Evolutionary conservation across 257 asterid genomes (phyloP).

Genomic region (Apocynum venetum): DNA sequence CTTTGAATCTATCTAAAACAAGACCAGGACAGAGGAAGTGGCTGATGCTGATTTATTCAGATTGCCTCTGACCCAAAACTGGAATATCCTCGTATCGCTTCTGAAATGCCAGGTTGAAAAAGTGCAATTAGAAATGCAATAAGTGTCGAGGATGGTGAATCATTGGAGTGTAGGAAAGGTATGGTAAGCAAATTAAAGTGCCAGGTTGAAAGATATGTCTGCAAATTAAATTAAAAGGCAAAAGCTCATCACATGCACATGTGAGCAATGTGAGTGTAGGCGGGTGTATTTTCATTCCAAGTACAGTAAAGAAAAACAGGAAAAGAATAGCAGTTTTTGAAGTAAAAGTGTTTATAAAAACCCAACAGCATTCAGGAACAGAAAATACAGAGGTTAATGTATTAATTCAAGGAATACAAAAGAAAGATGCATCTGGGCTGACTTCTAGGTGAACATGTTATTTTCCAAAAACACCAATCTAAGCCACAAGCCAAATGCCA

Average conservation of each 20-base stretch:
- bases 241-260: background rate
- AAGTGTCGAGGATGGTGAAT: background rate
- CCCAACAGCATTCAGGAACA: background rate
- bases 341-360: background rate
- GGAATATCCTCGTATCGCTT: constrained; percentile 80
- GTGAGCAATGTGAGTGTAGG: background rate
- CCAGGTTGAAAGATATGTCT: background rate
- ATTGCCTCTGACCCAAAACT: constrained; percentile 75
- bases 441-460: background rate
- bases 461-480: background rate
- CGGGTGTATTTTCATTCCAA: background rate
- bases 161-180: background rate
- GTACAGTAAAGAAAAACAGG: background rate
- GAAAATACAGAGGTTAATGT: background rate
- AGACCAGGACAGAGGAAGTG: background rate
- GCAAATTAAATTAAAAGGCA: background rate
- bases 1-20: background rate
- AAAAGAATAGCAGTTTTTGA: background rate
- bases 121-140: background rate
- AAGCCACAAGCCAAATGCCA: background rate
- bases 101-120: constrained; percentile 37
- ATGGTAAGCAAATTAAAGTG: background rate
- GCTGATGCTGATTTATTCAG: constrained; percentile 38
- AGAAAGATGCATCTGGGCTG: background rate
- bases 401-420: background rate